These are phyloP conservation scores for Solanum paucissectum DNA, from an alignment of 257 asterid genomes.

Conservation along the genomic window DNA sequence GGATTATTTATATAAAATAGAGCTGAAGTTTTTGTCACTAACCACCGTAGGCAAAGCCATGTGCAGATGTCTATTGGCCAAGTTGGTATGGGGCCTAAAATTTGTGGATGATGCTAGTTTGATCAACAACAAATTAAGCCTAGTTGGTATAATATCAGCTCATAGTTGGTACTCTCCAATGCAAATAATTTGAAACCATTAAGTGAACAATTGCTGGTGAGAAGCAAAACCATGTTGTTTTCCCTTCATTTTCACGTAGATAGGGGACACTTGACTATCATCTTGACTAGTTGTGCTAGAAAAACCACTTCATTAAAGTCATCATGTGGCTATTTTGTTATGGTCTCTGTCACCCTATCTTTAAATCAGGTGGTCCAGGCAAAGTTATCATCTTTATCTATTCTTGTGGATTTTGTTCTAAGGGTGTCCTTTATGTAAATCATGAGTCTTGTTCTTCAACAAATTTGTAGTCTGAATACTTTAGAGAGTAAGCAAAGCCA, in stretches of 20 bases:
- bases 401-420: background rate
- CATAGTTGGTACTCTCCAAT: background rate
- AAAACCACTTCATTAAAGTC: background rate
- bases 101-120: background rate
- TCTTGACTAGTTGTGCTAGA: background rate
- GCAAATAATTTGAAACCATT: background rate
- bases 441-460: background rate
- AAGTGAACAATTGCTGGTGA: background rate
- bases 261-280: background rate
- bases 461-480: background rate
- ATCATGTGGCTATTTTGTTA: background rate
- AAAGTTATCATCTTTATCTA: too few species aligned
- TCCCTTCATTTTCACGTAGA: background rate
- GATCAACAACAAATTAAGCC: background rate
- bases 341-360: too few species aligned
- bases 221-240: background rate
- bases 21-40: background rate
- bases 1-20: background rate
- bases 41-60: background rate
- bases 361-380: too few species aligned
- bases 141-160: background rate
- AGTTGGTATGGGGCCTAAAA: background rate
- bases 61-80: background rate
- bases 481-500: background rate
- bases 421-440: too few species aligned